Evolutionary conservation across 2,329 filamentous ascomycete species (phyloP), one percentile per base, ranked within the genome.

Genomic region (Pseudocercospora crystallina): DNA sequence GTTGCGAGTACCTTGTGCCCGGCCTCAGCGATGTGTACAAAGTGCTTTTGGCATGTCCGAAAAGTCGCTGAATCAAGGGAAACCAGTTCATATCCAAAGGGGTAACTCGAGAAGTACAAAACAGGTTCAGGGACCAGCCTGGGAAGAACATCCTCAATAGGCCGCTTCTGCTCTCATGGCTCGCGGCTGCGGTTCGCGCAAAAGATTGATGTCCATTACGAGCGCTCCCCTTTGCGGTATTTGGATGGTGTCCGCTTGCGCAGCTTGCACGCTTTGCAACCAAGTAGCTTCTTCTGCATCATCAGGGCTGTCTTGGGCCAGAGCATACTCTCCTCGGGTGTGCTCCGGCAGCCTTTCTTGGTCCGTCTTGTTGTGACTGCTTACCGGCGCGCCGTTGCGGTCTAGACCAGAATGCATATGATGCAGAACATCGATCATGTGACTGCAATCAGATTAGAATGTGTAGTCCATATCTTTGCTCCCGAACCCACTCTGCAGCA

Each of bases 351-450:
- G 20, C 4, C 20, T 26, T 3, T 26, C 20, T 26, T 26, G 20
- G 20, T 26, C 20, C 4, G 7, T 7, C 20, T 26, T 26, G 20
- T 26, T 26, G 20, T 26, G 20, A 26, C 20, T 26, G 20, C 20
- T 26, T 26, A 26, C 20, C 7, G 20, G 20, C 3, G 20, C 20
- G 20, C 20, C 20, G 7, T 26, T 26, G 20, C 20, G 33, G 29
- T 46, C 46, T 26, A 29, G 26, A 17, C 43, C 47, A 30, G 47
- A 13, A n/a, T 69, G 64, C 59, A 71, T 66, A 43, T 68, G 66
- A 44, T 77, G 73, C 44, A 72, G 69, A 56, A 76, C 73, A 61
- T 77, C 73, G 60, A 78, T 77, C 65, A 78, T 67, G 57, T 77
- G 75, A 63, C 75, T 78, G 54, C 17, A 15, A 8, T 5, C 12